phyloP scores from a whole-genome alignment of 345 rosid genomes.

The Chamaenerion angustifolium region DNA sequence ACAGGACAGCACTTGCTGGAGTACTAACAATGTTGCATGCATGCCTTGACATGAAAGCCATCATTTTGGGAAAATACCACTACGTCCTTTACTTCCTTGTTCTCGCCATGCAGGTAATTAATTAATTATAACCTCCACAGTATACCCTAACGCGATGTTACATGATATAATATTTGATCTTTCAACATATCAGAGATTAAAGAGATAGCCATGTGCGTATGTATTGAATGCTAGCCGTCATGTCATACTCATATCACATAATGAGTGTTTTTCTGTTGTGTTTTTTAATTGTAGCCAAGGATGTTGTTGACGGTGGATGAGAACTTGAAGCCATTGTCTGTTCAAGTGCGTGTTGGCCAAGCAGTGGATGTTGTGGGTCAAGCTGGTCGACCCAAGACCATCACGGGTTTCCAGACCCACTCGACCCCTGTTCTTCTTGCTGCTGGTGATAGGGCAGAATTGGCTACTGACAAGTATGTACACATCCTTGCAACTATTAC shows the following conservation, averaged over 20 bases:
- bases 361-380: slow-evolving; percentile 97
- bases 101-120: slow-evolving; percentile 84
- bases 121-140: no score
- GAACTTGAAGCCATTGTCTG: slow-evolving; percentile 63
- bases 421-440: slow-evolving; percentile 90
- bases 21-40: slow-evolving; percentile 65
- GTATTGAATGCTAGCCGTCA: no score
- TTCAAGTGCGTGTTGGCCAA: slow-evolving; percentile 87
- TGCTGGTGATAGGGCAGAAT: slow-evolving; percentile 87
- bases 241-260: no score
- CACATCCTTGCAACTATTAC: no score
- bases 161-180: no score
- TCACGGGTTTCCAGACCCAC: slow-evolving; percentile 95
- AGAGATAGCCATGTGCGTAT: no score
- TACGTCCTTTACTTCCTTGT: slow-evolving; percentile 81
- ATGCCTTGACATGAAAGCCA: slow-evolving; percentile 80
- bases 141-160: no score
- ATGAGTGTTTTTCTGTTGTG: not conserved
- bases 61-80: slow-evolving; percentile 76
- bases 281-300: slow-evolving; percentile 47
- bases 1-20: slow-evolving; percentile 88
- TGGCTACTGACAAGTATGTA: slow-evolving; percentile 80
- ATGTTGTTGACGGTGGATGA: slow-evolving; percentile 86
- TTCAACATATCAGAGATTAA: no score
- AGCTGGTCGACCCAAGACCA: slow-evolving; percentile 93